Conservation (phyloP, 306 rosid genomes). For the Cotoneaster glaucophyllus region DNA sequence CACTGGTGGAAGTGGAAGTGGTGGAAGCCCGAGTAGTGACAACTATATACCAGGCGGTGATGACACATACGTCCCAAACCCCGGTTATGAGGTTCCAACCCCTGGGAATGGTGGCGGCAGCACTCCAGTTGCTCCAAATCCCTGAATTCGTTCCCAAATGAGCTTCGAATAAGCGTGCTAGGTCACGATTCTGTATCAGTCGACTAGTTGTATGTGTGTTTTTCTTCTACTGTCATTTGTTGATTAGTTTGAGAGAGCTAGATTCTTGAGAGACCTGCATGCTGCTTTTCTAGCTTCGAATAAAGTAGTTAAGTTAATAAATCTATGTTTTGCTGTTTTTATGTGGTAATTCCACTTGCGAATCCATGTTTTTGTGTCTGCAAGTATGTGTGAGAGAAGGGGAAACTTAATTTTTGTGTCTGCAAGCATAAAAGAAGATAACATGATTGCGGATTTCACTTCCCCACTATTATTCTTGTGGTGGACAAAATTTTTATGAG, state of each 20-base stretch:
- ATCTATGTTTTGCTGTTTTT: neutral
- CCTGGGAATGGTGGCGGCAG: conserved; percentile 40
- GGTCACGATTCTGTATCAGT: neutral
- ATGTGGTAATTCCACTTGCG: neutral
- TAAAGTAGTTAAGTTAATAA: neutral
- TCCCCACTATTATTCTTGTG: neutral
- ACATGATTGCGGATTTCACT: neutral
- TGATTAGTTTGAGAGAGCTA: neutral
- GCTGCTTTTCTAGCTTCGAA: neutral
- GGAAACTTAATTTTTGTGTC: neutral
- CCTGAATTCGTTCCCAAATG: conserved; percentile 27
- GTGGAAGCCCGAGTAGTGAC: neutral
- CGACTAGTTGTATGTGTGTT: neutral
- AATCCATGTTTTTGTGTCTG: neutral
- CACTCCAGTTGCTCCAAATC: conserved; percentile 20
- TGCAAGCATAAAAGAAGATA: neutral
- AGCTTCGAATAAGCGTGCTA: conserved; percentile 8
- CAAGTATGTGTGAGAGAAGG: neutral
- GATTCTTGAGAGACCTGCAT: neutral
- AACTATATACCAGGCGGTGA: conserved; percentile 62
- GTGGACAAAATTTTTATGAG: neutral
- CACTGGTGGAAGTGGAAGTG: conserved; percentile 5
- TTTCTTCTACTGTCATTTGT: neutral
- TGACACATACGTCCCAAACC: conserved; percentile 64
- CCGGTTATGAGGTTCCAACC: conserved; percentile 57